Conservation (phyloP, 2,329 filamentous ascomycete species). For the Phymatotrichopsis omnivora region DNA sequence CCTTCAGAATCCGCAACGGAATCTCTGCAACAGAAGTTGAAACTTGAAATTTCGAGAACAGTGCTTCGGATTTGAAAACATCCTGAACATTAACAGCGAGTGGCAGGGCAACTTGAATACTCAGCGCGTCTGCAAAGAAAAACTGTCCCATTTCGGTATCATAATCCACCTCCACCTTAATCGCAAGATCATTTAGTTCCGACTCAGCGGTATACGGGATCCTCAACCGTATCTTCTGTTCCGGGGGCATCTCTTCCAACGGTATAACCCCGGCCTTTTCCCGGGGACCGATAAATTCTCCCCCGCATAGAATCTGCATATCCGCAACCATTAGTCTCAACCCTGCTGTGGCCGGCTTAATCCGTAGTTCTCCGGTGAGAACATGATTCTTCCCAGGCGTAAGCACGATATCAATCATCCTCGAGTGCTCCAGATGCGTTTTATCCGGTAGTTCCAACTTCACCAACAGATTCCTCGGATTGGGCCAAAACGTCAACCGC, state of each 20-base stretch:
- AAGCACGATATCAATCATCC: constrained; percentile 64
- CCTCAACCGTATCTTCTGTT: constrained; percentile 44
- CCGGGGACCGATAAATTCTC: constrained; percentile 9
- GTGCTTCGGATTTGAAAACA: constrained; percentile 69
- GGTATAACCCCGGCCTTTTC: constrained; percentile 24
- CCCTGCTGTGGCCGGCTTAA: constrained; percentile 56
- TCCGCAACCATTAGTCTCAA: constrained; percentile 54
- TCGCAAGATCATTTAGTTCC: constrained; percentile 57
- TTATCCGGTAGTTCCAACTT: constrained; percentile 47
- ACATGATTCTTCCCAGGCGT: constrained; percentile 65
- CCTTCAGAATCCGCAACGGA: constrained; percentile 63
- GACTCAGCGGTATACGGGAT: constrained; percentile 80
- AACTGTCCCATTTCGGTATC: constrained; percentile 57
- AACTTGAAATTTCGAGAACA: constrained; percentile 87
- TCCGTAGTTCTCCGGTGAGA: constrained; percentile 48
- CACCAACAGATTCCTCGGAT: constrained; percentile 19
- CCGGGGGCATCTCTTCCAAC: constrained; percentile 13
- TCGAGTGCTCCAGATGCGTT: constrained; percentile 70
- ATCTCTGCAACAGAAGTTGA: constrained; percentile 60
- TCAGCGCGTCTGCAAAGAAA: constrained; percentile 49
- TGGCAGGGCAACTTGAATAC: constrained; percentile 63
- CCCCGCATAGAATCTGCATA: constrained; percentile 38
- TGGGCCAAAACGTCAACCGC: constrained; percentile 23
- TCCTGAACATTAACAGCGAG: constrained; percentile 96
- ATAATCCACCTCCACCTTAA: constrained; percentile 69